These are phyloP conservation scores for Arthrobotrys conoides DNA, from an alignment of 2,329 filamentous ascomycete species.

Conservation along the genomic window DNA sequence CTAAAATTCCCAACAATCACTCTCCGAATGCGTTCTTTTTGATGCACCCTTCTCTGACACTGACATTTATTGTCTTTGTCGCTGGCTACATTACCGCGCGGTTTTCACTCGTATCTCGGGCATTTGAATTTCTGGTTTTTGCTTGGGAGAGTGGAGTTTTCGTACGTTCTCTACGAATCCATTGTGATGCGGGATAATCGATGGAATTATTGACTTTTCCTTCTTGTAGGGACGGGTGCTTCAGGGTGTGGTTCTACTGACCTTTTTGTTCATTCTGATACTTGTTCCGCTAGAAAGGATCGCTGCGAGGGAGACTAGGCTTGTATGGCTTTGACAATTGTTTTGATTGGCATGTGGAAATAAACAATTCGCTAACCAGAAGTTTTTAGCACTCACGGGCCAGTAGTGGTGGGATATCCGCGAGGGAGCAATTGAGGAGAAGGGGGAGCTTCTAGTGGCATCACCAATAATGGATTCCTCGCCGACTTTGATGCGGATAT, in stretches of 20 bases:
- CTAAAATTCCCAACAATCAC: slow-evolving; percentile 9
- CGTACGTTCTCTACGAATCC: slow-evolving; percentile 71
- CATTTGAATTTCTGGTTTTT: slow-evolving; percentile 97
- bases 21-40: slow-evolving; percentile 51
- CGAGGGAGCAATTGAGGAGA: slow-evolving; percentile 92
- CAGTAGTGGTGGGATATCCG: slow-evolving; percentile 86
- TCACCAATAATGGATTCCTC: slow-evolving; percentile 71
- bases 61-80: slow-evolving; percentile 78
- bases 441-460: slow-evolving; percentile 84
- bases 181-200: background rate
- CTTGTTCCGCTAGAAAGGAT: slow-evolving; percentile 87
- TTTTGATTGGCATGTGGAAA: no score
- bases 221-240: slow-evolving; percentile 79
- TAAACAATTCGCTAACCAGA: slow-evolving; percentile 7
- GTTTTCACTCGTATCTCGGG: slow-evolving; percentile 96
- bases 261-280: slow-evolving; percentile 85
- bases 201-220: slow-evolving; percentile 47
- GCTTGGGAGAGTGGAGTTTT: slow-evolving; percentile 99
- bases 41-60: slow-evolving; percentile 60
- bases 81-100: slow-evolving; percentile 99
- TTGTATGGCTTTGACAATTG: slow-evolving; percentile 74
- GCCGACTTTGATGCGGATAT: slow-evolving; percentile 85
- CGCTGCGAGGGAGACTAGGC: slow-evolving; percentile 81
- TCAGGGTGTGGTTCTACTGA: slow-evolving; percentile 86
- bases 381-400: slow-evolving; percentile 69